Base-by-base conservation (phyloP, 2,329 filamentous ascomycete genomes). In the Nothomitra cinnamomea region DNA sequence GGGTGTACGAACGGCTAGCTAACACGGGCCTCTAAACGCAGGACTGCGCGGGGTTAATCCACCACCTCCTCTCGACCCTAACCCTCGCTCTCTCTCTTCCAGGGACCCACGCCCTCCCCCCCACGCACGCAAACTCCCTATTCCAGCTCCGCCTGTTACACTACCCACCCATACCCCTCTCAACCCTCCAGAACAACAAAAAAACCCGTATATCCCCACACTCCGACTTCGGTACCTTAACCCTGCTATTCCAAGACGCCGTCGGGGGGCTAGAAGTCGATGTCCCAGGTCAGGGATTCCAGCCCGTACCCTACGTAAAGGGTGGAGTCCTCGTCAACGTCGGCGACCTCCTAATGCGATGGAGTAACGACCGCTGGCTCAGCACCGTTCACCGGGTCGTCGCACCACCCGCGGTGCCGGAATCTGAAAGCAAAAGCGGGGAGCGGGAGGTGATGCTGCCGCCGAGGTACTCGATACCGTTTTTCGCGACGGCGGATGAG, bases 331-430 rank as follows among this genome's bases (percentile, higher is more conserved):
- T 55, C 7, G 36, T 55, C n/a, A 55, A 55, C 36, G 28, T 54
- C 28, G 54, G 54, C n/a, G 54, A 55, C 54, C 35, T 53, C 17
- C 13, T 55, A 24, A 54, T 54, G 53, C 50, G 54, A 28, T 55
- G 54, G 54, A 52, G 32, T 58, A 95, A 95, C 63, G 87, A 94
- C 62, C 84, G 78, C 3, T 94, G 95, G 69, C 88, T 85, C 70
- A 90, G 85, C 64, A 95, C 89, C 2, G 79, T 88, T 56, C 89
- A 95, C 67, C 80, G 88, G 13, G 89, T 95, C 0, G 85, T 95
- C 3, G 85, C 95, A 68, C 89, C 89, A 1, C 85, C 86, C 17
- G 12, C 45, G 8, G 8, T 28, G 15, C 49, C 57, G 8, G 54
- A 22, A 36, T 24, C 6, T 6, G 54, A 57, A 38, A 56, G 57